phyloP scores from a whole-genome alignment of 345 rosid genomes.

The Fremontodendron californicum region DNA sequence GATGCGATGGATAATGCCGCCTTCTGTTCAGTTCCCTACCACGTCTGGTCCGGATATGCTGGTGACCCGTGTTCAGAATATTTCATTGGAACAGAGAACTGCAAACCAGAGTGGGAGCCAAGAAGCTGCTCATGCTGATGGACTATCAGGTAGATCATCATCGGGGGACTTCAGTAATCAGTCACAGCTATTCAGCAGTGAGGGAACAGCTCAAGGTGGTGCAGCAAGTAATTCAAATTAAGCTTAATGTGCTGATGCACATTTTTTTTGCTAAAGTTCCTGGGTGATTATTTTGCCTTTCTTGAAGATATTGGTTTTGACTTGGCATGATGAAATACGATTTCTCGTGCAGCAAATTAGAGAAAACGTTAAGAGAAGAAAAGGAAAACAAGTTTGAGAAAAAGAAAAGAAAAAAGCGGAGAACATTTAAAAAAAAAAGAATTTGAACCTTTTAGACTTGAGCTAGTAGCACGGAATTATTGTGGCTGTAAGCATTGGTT shows the following conservation, averaged over 20 bases:
- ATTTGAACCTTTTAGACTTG: constrained; percentile 9
- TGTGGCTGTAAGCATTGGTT: background rate
- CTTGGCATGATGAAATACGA: background rate
- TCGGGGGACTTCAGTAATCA: constrained; percentile 7
- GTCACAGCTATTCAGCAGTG: constrained; percentile 3
- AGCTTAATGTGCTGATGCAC: background rate
- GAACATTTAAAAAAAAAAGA: no score
- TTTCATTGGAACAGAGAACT: constrained; percentile 34
- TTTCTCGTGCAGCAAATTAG: constrained; percentile 7
- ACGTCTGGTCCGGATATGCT: constrained; percentile 25
- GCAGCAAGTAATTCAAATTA: constrained; percentile 4
- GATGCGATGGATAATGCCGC: constrained; percentile 55
- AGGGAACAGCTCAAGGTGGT: constrained; percentile 7
- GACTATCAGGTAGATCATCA: constrained; percentile 37
- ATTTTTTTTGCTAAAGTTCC: constrained; percentile 1
- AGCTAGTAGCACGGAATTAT: constrained; percentile 4
- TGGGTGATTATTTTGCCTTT: background rate
- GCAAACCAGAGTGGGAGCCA: constrained; percentile 5
- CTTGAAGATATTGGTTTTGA: background rate
- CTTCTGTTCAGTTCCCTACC: constrained; percentile 31
- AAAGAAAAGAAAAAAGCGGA: no score
- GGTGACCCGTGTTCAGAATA: constrained; percentile 23
- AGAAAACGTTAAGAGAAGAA: background rate
- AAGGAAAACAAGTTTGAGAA: background rate
- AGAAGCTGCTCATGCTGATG: constrained; percentile 4